A percentile compares a stretch with the other conserved stretches of the same genome.
Conservation (phyloP, 2,329 filamentous ascomycete species). For the Ilyonectria robusta region DNA sequence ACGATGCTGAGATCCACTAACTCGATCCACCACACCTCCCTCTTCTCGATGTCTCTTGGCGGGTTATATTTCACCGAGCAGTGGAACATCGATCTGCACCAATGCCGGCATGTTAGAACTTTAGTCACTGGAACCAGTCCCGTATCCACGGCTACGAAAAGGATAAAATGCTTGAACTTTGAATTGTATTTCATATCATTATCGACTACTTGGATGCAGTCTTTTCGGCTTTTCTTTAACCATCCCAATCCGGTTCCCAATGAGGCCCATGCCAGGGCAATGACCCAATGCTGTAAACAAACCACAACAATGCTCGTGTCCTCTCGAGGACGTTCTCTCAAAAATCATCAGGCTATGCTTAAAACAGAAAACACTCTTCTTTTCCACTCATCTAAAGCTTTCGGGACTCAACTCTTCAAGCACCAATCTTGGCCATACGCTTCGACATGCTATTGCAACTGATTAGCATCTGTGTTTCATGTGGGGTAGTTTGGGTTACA, state of each 20-base stretch:
- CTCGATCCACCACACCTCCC: neutral
- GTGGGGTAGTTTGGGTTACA: conserved; percentile 47
- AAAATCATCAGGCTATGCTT: conserved; percentile 46
- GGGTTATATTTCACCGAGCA: neutral
- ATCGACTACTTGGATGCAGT: conserved; percentile 44
- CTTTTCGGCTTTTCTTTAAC: conserved; percentile 50
- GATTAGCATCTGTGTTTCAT: conserved; percentile 49
- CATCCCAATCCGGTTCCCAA: conserved; percentile 41
- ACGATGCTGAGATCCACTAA: neutral
- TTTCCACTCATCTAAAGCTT: conserved; percentile 35
- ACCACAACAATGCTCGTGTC: conserved; percentile 47
- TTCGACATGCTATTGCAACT: conserved; percentile 71
- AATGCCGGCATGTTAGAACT: neutral
- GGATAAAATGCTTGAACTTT: conserved; percentile 31
- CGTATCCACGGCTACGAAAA: neutral
- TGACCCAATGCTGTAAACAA: conserved; percentile 45
- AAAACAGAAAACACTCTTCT: conserved; percentile 33
- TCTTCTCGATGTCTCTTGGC: neutral
- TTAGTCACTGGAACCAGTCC: neutral
- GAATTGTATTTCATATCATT: conserved; percentile 38
- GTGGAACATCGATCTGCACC: neutral
- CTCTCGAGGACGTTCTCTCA: conserved; percentile 25
- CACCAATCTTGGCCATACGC: conserved; percentile 67
- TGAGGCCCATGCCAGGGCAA: conserved; percentile 44
- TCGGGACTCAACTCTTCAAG: conserved; percentile 32